Base-by-base conservation (phyloP, 179 eudicot species). In the Silene coronaria region DNA sequence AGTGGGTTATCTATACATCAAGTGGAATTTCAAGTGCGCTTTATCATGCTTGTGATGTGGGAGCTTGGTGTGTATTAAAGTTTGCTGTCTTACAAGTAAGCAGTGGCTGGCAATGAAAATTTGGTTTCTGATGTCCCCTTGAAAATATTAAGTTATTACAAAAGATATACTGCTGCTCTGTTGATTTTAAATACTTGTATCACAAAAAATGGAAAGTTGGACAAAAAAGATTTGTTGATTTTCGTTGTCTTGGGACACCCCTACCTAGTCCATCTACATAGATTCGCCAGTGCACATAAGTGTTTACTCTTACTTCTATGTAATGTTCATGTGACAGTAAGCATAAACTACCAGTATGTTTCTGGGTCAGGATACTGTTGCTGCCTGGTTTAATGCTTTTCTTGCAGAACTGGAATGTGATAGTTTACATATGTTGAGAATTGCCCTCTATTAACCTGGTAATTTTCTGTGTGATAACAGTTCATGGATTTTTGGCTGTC, bases 401-500 rank as follows among this genome's bases (percentile, higher is more conserved):
- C 45, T 36, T 36, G 45, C 45, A 8, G 45, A 42, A 38, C 45
- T 42, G 60, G 13, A 12, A 46, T 60, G 61, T 60, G 16, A 26
- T 42, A 38, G 27, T 45, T 48, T 51, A 16, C 59, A 62, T 61
- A 46, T 45, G 3, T 74, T 5, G 71, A 51, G 1, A 11, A 62
- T 34, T 14, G 10, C 21, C 8, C n/a, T 46, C 67, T 17, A 24
- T 28, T 75, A 69, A 71, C 42, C 24, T 71, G 62, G 62, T 71
- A 71, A 65, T 10, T 59, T 24, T 22, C 28, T 58, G 36, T 65
- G 11, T 75, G 32, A 22, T 58, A 30, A 27, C 87, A 94, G 98
- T 94, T 94, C 69, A 83, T 94, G 88, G 98, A 94, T 75, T 94
- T 94, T 85, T 94, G 98, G 98, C 96, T 94, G 75, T 94, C 98